Percentiles rank a stretch among this genome's conserved stretches.
Conservation (phyloP, 2,329 filamentous ascomycete genomes). For the Neofusicoccum umdonicola region DNA sequence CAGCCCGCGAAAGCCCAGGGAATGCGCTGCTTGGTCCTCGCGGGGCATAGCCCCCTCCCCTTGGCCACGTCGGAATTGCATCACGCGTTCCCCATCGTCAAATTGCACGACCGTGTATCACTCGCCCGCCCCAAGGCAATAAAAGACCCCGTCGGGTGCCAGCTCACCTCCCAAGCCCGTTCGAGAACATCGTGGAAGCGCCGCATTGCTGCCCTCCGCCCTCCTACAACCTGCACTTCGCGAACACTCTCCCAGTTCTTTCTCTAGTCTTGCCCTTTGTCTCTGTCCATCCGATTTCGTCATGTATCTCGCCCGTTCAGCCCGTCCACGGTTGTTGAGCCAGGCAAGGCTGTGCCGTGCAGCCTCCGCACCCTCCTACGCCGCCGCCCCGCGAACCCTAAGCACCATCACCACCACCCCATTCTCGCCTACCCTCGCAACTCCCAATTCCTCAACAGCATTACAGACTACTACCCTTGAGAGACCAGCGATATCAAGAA, state of each 20-base stretch:
- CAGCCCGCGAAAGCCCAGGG: neutral
- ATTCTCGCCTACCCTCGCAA: neutral
- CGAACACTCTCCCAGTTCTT: neutral
- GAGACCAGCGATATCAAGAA: neutral
- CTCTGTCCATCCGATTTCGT: neutral
- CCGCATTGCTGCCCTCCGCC: neutral
- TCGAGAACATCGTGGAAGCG: neutral
- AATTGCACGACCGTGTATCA: neutral
- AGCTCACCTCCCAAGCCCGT: neutral
- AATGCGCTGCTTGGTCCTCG: neutral
- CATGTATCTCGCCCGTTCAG: neutral
- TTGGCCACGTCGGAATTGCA: constrained; percentile 1
- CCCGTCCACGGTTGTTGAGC: neutral
- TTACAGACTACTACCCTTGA: no score
- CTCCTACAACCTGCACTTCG: neutral
- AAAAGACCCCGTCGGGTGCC: neutral
- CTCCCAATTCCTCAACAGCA: neutral
- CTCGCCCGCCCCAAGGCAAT: neutral
- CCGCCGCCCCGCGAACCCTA: neutral
- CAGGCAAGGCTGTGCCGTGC: neutral
- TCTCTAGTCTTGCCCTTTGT: neutral
- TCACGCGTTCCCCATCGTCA: constrained; percentile 2
- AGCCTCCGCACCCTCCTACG: neutral
- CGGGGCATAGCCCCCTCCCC: neutral
- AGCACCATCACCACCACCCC: neutral